Evolutionary conservation across 805 yeast species (phyloP).

Genomic region (Cyberlindnera maclurae): DNA sequence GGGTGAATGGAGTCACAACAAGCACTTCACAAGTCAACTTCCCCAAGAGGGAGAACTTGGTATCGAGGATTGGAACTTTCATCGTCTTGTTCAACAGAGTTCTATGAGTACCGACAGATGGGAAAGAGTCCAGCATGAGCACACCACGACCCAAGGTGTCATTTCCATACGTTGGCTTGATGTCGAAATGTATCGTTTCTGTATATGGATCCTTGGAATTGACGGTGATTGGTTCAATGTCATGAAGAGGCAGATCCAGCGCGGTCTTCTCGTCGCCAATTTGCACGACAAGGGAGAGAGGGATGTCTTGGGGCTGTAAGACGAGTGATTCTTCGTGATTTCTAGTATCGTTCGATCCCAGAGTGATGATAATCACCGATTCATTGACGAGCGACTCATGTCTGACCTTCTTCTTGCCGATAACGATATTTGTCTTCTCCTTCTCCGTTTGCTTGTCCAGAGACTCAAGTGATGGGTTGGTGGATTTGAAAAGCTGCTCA

Average conservation of each 20-base stretch:
- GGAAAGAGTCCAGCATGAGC: constrained; percentile 55
- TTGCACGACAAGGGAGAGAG: too few relatives aligned
- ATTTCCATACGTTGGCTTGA: constrained; percentile 77
- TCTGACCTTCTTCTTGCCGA: too few relatives aligned
- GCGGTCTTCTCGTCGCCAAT: constrained; percentile 27
- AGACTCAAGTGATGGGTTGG: neutral
- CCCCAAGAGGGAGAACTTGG: constrained; percentile 69
- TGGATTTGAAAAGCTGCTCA: constrained; percentile 25
- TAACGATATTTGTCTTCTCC: too few relatives aligned
- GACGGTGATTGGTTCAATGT: constrained; percentile 67
- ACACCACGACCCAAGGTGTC: constrained; percentile 78
- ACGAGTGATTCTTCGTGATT: too few relatives aligned
- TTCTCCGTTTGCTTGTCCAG: neutral
- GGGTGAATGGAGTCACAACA: constrained; percentile 64
- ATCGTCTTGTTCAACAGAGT: constrained; percentile 59
- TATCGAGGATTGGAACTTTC: constrained; percentile 71
- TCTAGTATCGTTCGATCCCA: constrained; percentile 75
- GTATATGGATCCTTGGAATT: constrained; percentile 48
- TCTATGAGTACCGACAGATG: constrained; percentile 61
- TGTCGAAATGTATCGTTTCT: constrained; percentile 66
- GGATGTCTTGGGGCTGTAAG: too few relatives aligned
- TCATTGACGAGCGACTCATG: constrained; percentile 31
- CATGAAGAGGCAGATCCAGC: constrained; percentile 78
- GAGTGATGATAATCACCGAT: constrained; percentile 67
- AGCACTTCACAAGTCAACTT: constrained; percentile 67